Percentiles rank a stretch among this genome's conserved stretches.
Evolutionary conservation across 169 alveolate genomes (phyloP).

Genomic region (Cryptosporidium viatorum): DNA sequence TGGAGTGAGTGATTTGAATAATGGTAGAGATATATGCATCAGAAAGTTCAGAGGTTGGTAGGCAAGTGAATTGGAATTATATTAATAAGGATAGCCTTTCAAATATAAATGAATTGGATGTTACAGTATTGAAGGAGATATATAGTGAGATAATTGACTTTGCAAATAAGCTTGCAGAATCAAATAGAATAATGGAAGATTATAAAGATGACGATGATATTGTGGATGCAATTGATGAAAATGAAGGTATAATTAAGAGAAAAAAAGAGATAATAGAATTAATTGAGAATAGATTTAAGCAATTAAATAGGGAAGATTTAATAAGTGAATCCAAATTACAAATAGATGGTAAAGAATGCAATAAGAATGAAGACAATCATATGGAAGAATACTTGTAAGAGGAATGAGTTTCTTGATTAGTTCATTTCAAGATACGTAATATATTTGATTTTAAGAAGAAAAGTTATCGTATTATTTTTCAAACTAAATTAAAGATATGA

Average conservation of each 20-base stretch:
- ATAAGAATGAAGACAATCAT: background rate
- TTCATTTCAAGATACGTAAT: too few species aligned
- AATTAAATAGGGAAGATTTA: background rate
- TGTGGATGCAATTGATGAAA: conserved; percentile 41
- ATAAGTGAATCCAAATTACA: background rate
- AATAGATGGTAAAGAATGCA: background rate
- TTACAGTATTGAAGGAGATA: conserved; percentile 9
- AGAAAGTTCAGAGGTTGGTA: conserved; percentile 7
- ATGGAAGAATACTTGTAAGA: conserved; percentile 6
- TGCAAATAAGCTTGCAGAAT: conserved; percentile 22
- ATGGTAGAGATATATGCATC: conserved; percentile 58
- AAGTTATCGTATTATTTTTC: background rate
- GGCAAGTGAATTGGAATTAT: background rate
- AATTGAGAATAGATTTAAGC: conserved; percentile 29
- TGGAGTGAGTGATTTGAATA: background rate
- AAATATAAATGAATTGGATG: conserved; percentile 7
- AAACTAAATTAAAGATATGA: background rate
- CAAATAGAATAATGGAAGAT: conserved; percentile 38
- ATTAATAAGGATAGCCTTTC: background rate
- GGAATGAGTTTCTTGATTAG: background rate
- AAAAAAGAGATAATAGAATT: conserved; percentile 41
- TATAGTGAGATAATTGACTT: conserved; percentile 48
- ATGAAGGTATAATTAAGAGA: conserved; percentile 20
- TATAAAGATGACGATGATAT: conserved; percentile 52
- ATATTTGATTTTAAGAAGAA: background rate